phyloP scores from a whole-genome alignment of 495 filamentous ascomycete genomes.

The Lasiosphaeris hirsuta region DNA sequence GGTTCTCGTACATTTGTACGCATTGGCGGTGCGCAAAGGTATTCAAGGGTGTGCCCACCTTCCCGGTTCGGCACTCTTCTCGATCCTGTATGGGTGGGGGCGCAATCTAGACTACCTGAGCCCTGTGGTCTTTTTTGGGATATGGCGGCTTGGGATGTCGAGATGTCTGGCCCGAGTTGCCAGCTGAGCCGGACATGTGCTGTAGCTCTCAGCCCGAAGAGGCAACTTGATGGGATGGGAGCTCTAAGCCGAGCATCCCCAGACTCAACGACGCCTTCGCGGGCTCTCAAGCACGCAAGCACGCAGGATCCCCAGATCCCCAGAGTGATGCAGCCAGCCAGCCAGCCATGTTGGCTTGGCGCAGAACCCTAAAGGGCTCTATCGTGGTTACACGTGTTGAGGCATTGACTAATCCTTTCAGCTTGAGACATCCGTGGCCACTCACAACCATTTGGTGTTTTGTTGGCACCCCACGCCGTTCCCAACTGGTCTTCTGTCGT shows the following conservation, averaged over 20 bases:
- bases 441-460: neutral
- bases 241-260: neutral
- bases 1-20: too few relatives aligned
- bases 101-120: too few relatives aligned
- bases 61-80: too few relatives aligned
- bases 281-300: neutral
- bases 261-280: neutral
- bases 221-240: constrained; percentile 3
- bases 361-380: constrained; percentile 3
- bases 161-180: neutral
- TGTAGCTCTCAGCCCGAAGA: constrained; percentile 4
- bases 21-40: too few relatives aligned
- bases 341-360: constrained; percentile 5
- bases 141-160: too few relatives aligned
- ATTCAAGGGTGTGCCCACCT: too few relatives aligned
- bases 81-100: too few relatives aligned
- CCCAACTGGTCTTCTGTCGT: neutral
- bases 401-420: constrained; percentile 12
- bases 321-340: too few relatives aligned
- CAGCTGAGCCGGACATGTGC: constrained; percentile 2
- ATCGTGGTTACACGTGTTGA: constrained; percentile 4
- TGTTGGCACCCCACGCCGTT: constrained; percentile 10
- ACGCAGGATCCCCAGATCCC: too few relatives aligned
- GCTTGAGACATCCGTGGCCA: neutral
- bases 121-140: too few relatives aligned